Evolutionary conservation across 192 early-diverging fungal genomes (phyloP), one percentile per base, ranked within the genome.

Genomic region (Rhizoclosmatium globosum): DNA sequence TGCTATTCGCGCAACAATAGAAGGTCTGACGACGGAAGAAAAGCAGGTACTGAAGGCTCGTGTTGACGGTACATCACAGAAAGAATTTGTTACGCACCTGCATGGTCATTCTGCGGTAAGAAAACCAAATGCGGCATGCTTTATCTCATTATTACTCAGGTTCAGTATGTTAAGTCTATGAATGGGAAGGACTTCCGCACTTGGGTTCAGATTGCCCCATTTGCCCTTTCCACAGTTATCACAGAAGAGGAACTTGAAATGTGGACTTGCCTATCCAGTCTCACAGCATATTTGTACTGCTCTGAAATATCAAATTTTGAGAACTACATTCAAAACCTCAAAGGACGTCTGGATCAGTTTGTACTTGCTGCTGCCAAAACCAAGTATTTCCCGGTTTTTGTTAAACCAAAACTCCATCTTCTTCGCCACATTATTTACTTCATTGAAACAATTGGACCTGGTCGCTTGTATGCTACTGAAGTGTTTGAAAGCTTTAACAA

Each of bases 381-480:
- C 3, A 17, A 31, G 21, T 39, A 42, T 39, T 72, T 45, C 19
- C 15, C 23, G 2, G 23, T 7, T 1, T 11, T 72, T 9, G 2
- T 72, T 6, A 72, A 72, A 43, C 70, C 53, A 0, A 72, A 72
- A 43, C 3, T 59, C 19, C 70, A 59, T 57, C 50, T 72, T n/a
- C 44, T 72, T 9, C 0, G 31, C 38, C 70, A 72, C 38, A 41
- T 39, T 19, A 17, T 11, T 2, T 1, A 19, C 2, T 72, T 3
- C 2, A 38, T 75, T 4, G 2, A n/a, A 6, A 19, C 11, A 41
- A 64, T 75, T 64, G 73, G 73, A 23, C 59, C 44, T 31, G 21
- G 59, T 39, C 9, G 17, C 17, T 43, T 75, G 31, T 64, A 2
- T 64, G 73, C 73, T 11, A 64, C 73, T 62, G 73, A 75, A 45